Evolutionary conservation across 148 eudicot genomes (phyloP).

Genomic region (Rhododendron williamsianum): DNA sequence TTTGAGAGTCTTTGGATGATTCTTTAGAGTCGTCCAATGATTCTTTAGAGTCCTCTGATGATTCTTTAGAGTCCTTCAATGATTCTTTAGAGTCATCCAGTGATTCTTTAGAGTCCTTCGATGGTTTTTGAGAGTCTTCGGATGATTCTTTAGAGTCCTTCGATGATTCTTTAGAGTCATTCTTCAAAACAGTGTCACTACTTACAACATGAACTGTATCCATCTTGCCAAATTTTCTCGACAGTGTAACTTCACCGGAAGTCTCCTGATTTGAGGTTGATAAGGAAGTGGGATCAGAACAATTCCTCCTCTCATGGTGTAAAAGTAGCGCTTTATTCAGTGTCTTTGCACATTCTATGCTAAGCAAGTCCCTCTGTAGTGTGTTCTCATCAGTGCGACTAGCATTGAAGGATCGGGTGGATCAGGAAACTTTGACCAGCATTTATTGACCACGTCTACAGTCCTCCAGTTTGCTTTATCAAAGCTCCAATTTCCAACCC

Average conservation of each 20-base stretch:
- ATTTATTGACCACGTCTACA: conserved; percentile 56
- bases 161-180: not conserved
- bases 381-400: conserved; percentile 37
- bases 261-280: conserved; percentile 15
- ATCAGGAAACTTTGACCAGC: conserved; percentile 93
- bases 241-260: conserved; percentile 19
- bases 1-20: not conserved
- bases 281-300: conserved; percentile 38
- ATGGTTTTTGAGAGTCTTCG: not conserved
- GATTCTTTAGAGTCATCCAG: not conserved
- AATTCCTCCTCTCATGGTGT: conserved; percentile 58
- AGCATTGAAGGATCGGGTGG: conserved; percentile 69
- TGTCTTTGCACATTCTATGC: conserved; percentile 73
- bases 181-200: conserved; percentile 11
- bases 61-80: not conserved
- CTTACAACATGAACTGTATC: conserved; percentile 19
- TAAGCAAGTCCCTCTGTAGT: conserved; percentile 55
- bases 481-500: conserved; percentile 84
- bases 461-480: conserved; percentile 88
- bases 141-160: not conserved
- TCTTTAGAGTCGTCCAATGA: not conserved
- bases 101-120: not conserved
- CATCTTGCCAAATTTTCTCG: conserved; percentile 36
- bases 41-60: not conserved
- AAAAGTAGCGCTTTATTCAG: conserved; percentile 62